Conservation (phyloP, 2,329 filamentous ascomycete species). For the Pseudopyrenochaeta lycopersici region DNA sequence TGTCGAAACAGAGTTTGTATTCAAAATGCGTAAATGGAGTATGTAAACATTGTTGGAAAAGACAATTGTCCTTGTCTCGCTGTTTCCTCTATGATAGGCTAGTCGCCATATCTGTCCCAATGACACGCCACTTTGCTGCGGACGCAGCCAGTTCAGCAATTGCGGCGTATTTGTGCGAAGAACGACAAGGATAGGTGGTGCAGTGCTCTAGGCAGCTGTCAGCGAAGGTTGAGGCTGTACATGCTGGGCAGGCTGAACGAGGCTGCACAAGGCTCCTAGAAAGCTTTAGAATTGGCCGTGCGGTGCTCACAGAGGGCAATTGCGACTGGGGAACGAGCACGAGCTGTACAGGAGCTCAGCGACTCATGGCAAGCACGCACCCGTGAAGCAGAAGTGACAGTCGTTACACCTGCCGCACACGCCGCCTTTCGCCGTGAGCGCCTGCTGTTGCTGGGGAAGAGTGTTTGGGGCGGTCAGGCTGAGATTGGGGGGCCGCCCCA, state of each 20-base stretch:
- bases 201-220: slow-evolving; percentile 12
- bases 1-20: no score
- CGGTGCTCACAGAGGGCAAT: not conserved
- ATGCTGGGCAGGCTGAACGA: slow-evolving; percentile 14
- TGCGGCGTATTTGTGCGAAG: not conserved
- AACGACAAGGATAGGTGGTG: not conserved
- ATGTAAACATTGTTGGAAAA: slow-evolving; percentile 19
- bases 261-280: slow-evolving; percentile 8
- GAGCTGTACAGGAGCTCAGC: not conserved
- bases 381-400: slow-evolving; percentile 1
- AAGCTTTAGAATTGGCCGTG: not conserved
- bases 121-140: not conserved
- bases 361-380: not conserved
- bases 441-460: slow-evolving; percentile 24
- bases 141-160: slow-evolving; percentile 10
- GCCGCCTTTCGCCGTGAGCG: slow-evolving; percentile 19
- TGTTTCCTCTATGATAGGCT: slow-evolving; percentile 15
- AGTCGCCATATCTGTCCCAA: slow-evolving; percentile 7
- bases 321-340: not conserved
- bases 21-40: slow-evolving; percentile 10
- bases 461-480: slow-evolving; percentile 36
- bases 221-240: slow-evolving; percentile 11
- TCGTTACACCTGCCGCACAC: slow-evolving; percentile 5
- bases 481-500: slow-evolving; percentile 8
- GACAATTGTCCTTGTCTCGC: slow-evolving; percentile 15